These are phyloP conservation scores for Paramecium octaurelia DNA, from an alignment of 73 alveolate genomes.

Conservation along the genomic window DNA sequence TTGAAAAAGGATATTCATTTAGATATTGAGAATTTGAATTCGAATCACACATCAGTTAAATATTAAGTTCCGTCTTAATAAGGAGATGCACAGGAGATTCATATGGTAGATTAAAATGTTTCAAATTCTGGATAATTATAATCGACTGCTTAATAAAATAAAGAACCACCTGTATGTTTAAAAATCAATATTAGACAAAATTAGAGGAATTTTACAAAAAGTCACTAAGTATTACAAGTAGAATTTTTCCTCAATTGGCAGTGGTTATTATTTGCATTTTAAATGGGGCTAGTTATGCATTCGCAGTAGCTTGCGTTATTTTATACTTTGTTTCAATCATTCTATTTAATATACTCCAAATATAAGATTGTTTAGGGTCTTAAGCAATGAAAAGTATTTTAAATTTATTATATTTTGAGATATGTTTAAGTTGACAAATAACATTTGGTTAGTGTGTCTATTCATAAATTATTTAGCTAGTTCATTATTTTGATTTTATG, in stretches of 20 bases:
- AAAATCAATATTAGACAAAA: not conserved
- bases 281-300: not conserved
- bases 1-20: conserved; percentile 1
- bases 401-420: not conserved
- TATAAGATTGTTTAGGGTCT: not conserved
- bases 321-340: not conserved
- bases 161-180: not conserved
- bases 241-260: not conserved
- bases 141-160: not conserved
- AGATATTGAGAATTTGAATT: not conserved
- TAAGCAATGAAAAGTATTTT: not conserved
- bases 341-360: not conserved
- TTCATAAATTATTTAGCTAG: not conserved
- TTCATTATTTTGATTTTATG: not conserved
- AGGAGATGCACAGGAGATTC: not conserved
- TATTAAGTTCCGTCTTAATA: not conserved
- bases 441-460: not conserved
- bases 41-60: not conserved
- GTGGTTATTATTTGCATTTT: not conserved
- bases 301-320: not conserved
- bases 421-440: not conserved
- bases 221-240: not conserved
- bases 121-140: not conserved
- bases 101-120: not conserved
- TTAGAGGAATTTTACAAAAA: not conserved